phyloP scores from a whole-genome alignment of 768 basidiomycete genomes.

The Coprinopsis marcescibilis region DNA sequence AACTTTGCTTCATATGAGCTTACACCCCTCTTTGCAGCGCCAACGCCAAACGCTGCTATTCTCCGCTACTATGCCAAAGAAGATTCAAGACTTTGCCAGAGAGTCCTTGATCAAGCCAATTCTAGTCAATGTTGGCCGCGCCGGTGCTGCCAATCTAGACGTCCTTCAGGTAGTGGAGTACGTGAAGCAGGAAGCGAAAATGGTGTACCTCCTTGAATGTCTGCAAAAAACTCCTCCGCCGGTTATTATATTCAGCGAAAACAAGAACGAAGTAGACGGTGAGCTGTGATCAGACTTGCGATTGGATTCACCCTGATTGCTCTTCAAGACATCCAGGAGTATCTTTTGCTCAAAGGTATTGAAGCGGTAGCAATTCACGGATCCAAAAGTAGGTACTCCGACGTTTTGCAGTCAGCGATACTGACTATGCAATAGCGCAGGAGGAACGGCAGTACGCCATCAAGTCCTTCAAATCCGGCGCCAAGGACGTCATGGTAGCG shows the following conservation, averaged over 20 bases:
- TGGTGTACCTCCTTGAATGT: slow-evolving; percentile 98
- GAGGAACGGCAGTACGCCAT: slow-evolving; percentile 99
- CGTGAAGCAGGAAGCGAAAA: slow-evolving; percentile 99
- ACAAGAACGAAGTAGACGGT: slow-evolving; percentile 99
- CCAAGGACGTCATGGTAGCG: slow-evolving; percentile 99
- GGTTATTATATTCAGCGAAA: slow-evolving; percentile 96
- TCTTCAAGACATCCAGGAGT: slow-evolving; percentile 91
- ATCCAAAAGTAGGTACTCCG: slow-evolving; percentile 68
- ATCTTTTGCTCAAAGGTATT: slow-evolving; percentile 91
- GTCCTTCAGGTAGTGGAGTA: slow-evolving; percentile 97
- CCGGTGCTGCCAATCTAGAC: slow-evolving; percentile 95
- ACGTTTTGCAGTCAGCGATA: background rate
- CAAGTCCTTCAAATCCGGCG: slow-evolving; percentile 94
- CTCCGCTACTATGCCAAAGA: slow-evolving; percentile 98
- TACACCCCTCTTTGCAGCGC: slow-evolving; percentile 43
- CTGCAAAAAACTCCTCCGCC: slow-evolving; percentile 98
- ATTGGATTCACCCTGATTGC: slow-evolving; percentile 4
- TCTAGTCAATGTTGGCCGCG: slow-evolving; percentile 95
- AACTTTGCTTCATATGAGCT: slow-evolving; percentile 3
- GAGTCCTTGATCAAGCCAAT: slow-evolving; percentile 94
- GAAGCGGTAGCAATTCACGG: slow-evolving; percentile 99
- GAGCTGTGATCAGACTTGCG: slow-evolving; percentile 16
- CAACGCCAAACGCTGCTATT: slow-evolving; percentile 97
- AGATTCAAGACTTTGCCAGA: slow-evolving; percentile 98
- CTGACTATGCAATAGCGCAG: slow-evolving; percentile 53